Conservation (phyloP, 2,329 filamentous ascomycete species). For the Sporothrix pallida region DNA sequence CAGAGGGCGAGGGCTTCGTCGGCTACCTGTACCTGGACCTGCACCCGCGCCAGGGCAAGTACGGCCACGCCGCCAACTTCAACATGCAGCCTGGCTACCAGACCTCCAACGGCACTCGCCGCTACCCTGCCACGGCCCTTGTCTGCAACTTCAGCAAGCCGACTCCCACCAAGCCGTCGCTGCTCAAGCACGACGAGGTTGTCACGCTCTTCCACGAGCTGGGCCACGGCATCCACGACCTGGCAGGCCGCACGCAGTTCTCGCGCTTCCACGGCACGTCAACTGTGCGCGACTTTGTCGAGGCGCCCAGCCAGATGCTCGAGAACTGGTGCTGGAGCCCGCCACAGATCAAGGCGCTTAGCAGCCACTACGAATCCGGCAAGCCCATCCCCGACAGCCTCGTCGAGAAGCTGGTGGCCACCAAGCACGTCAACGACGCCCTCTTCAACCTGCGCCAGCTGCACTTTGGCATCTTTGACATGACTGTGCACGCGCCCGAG, state of each 20-base stretch:
- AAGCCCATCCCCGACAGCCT: slow-evolving; percentile 76
- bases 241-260: slow-evolving; percentile 67
- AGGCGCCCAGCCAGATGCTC: slow-evolving; percentile 74
- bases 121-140: slow-evolving; percentile 78
- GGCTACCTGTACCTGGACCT: slow-evolving; percentile 85
- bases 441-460: slow-evolving; percentile 79
- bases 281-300: slow-evolving; percentile 71
- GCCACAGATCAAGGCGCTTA: slow-evolving; percentile 68
- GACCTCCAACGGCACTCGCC: slow-evolving; percentile 68
- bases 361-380: slow-evolving; percentile 73
- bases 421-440: slow-evolving; percentile 81
- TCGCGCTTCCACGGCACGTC: slow-evolving; percentile 71
- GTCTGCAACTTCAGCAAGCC: slow-evolving; percentile 89
- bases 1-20: slow-evolving; percentile 73
- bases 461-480: slow-evolving; percentile 83
- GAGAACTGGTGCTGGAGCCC: slow-evolving; percentile 79
- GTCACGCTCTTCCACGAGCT: slow-evolving; percentile 82
- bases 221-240: slow-evolving; percentile 73
- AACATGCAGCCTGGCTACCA: slow-evolving; percentile 76
- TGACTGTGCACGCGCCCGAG: slow-evolving; percentile 75
- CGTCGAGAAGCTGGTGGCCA: slow-evolving; percentile 74
- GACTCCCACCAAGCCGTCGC: slow-evolving; percentile 73
- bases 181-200: slow-evolving; percentile 83
- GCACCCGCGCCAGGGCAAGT: slow-evolving; percentile 80
- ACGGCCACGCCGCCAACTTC: slow-evolving; percentile 85